These are phyloP conservation scores for Skeletonema grethae DNA, from an alignment of 108 stramenopile genomes.

Conservation along the genomic window DNA sequence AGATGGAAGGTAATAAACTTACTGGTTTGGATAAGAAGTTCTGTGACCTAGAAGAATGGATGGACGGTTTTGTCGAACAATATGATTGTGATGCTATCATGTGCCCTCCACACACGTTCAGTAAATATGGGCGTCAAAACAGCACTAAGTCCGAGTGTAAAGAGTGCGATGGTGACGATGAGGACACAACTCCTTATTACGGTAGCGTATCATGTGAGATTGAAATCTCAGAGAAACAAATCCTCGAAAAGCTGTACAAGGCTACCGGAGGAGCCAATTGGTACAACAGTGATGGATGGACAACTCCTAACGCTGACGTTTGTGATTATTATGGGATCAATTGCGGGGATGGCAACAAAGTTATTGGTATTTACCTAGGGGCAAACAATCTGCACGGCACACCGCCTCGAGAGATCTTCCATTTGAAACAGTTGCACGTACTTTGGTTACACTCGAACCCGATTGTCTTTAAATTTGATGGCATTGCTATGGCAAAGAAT, in stretches of 20 bases:
- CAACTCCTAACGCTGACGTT: conserved; percentile 52
- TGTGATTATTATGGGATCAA: conserved; percentile 80
- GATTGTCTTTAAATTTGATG: conserved; percentile 72
- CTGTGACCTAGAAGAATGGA: conserved; percentile 67
- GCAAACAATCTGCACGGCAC: conserved; percentile 77
- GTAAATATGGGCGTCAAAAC: conserved; percentile 63
- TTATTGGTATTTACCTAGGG: conserved; percentile 73
- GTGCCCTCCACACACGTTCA: conserved; percentile 67
- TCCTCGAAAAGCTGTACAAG: conserved; percentile 66
- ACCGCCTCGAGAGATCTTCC: conserved; percentile 76
- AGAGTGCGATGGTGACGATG: conserved; percentile 52
- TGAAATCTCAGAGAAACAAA: conserved; percentile 54
- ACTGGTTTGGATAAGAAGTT: conserved; percentile 55
- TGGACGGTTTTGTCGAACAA: conserved; percentile 57
- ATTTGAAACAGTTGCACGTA: conserved; percentile 60
- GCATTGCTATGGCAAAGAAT: conserved; percentile 70
- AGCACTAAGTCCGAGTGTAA: conserved; percentile 52
- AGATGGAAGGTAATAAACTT: conserved; percentile 71
- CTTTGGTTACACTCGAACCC: conserved; percentile 88
- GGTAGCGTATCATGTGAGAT: conserved; percentile 64
- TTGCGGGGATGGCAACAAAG: conserved; percentile 59
- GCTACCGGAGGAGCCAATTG: conserved; percentile 60
- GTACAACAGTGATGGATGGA: conserved; percentile 69
- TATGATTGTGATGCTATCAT: conserved; percentile 76
- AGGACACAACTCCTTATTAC: conserved; percentile 54